Percentiles rank a stretch among this genome's conserved stretches.
phyloP scores from a whole-genome alignment of 352 stramenopile species.

The Thraustotheca clavata region DNA sequence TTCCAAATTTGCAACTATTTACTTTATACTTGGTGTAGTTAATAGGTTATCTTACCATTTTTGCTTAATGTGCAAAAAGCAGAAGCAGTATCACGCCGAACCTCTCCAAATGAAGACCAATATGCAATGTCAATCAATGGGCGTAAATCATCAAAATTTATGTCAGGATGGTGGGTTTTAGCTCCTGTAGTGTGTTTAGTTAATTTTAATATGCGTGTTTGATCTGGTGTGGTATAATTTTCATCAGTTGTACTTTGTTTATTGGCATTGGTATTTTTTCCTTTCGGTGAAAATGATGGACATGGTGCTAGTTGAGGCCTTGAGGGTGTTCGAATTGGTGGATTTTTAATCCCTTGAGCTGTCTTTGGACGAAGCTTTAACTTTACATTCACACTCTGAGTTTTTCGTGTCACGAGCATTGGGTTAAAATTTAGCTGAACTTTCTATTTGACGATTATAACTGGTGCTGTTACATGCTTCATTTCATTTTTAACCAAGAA shows the following conservation, averaged over 20 bases:
- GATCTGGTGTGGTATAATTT: not conserved
- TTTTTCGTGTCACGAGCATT: too few species aligned
- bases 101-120: conserved; percentile 76
- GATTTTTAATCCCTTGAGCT: too few species aligned
- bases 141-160: conserved; percentile 52
- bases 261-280: too few species aligned
- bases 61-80: conserved; percentile 63
- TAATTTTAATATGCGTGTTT: not conserved
- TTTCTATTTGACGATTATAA: too few species aligned
- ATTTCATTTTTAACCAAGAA: too few species aligned
- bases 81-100: conserved; percentile 62
- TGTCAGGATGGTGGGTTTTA: conserved; percentile 32
- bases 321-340: too few species aligned
- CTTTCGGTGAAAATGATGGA: too few species aligned
- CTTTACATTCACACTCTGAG: too few species aligned
- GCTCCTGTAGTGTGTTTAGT: not conserved
- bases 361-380: too few species aligned
- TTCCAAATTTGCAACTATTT: conserved; percentile 50
- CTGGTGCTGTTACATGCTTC: too few species aligned
- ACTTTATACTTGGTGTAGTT: not conserved
- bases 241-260: too few species aligned
- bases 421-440: too few species aligned
- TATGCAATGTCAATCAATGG: conserved; percentile 82
- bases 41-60: conserved; percentile 35
- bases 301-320: not conserved